Conservation (phyloP, 371 early-diverging fungal genomes). For the Rhizopus stolonifer region DNA sequence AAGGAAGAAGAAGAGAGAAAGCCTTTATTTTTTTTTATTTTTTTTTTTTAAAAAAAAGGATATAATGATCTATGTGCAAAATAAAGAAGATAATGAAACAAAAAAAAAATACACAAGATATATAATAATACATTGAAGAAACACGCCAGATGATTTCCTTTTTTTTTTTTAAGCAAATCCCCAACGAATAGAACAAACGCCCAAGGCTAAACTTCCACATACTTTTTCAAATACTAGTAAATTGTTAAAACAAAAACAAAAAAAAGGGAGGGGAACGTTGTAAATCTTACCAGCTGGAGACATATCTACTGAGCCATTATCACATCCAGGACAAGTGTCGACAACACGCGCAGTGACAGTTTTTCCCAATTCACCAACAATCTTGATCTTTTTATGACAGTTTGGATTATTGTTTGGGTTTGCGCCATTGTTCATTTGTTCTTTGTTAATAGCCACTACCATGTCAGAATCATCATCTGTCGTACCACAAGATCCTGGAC, state of each 20-base stretch:
- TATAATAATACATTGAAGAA: background rate
- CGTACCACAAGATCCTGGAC: conserved; percentile 35
- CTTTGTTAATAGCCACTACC: conserved; percentile 29
- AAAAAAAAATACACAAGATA: background rate
- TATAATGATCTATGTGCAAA: too few relatives aligned
- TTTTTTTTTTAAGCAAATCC: conserved; percentile 12
- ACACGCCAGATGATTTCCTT: background rate
- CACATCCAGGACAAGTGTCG: conserved; percentile 20
- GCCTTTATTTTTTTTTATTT: background rate
- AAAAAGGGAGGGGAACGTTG: too few relatives aligned
- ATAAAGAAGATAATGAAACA: too few relatives aligned
- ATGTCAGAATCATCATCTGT: conserved; percentile 25
- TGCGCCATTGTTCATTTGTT: conserved; percentile 35
- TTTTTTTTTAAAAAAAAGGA: too few relatives aligned
- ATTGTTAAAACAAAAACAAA: background rate
- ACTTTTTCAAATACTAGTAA: conserved; percentile 25
- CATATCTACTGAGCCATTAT: conserved; percentile 13
- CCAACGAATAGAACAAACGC: conserved; percentile 24
- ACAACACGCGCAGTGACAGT: conserved; percentile 6
- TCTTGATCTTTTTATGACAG: conserved; percentile 15
- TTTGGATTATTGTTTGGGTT: conserved; percentile 25
- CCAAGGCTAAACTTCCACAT: conserved; percentile 22
- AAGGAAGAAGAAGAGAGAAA: too few relatives aligned
- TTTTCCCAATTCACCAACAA: conserved; percentile 9
- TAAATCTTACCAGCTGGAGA: conserved; percentile 12